Evolutionary conservation across 192 early-diverging fungal genomes (phyloP).

Genomic region (Podila clonocystis): DNA sequence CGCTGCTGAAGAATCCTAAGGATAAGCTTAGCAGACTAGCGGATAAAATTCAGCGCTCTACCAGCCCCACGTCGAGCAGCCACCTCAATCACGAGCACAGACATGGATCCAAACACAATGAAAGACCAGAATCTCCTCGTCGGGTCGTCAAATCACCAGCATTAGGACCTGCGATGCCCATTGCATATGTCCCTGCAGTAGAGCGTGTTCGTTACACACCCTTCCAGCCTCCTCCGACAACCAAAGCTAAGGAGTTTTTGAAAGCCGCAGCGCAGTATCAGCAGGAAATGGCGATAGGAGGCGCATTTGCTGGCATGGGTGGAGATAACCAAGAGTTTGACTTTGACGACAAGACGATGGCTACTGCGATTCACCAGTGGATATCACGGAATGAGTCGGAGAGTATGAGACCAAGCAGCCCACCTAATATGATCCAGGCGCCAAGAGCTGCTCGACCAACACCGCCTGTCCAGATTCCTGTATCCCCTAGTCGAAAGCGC

Average conservation of each 20-base stretch:
- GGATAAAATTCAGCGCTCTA: constrained; percentile 51
- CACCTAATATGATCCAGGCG: constrained; percentile 1
- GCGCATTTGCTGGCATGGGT: constrained; percentile 26
- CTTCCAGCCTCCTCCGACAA: constrained; percentile 49
- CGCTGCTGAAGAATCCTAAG: constrained; percentile 30
- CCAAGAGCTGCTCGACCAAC: constrained; percentile 14
- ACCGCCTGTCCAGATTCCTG: constrained; percentile 28
- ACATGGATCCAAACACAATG: constrained; percentile 38
- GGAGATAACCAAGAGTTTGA: constrained; percentile 39
- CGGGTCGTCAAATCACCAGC: constrained; percentile 47
- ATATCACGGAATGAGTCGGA: constrained; percentile 43
- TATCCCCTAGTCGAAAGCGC: constrained; percentile 15
- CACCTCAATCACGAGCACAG: constrained; percentile 40
- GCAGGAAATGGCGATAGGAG: constrained; percentile 25
- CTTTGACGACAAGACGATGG: constrained; percentile 41
- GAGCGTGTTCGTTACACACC: constrained; percentile 56
- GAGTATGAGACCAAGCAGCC: not conserved
- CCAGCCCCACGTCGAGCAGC: constrained; percentile 49
- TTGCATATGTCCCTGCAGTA: constrained; percentile 57
- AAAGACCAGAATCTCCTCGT: constrained; percentile 19
- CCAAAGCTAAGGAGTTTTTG: constrained; percentile 45
- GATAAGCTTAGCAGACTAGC: constrained; percentile 40
- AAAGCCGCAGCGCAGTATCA: constrained; percentile 46
- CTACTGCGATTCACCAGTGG: constrained; percentile 44
- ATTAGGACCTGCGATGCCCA: constrained; percentile 51